Percentiles rank a stretch among this genome's conserved stretches.
These are phyloP conservation scores for Rubroboletus satanas DNA, from an alignment of 768 basidiomycete species.

Conservation along the genomic window DNA sequence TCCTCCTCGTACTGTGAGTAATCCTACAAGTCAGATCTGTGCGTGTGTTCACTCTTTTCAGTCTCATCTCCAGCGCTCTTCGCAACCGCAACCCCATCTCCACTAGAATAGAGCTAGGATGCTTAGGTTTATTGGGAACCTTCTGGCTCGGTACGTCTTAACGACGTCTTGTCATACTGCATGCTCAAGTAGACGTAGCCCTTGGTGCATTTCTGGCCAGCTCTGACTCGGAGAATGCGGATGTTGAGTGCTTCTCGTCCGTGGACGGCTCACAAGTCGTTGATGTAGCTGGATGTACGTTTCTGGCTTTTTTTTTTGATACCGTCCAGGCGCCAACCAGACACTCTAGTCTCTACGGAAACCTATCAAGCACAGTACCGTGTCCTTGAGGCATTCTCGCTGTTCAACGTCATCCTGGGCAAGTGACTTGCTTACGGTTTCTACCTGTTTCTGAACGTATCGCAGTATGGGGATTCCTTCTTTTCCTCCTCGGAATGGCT, in stretches of 20 bases:
- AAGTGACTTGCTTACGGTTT: conserved; percentile 24
- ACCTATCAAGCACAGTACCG: conserved; percentile 88
- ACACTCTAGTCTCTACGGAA: conserved; percentile 65
- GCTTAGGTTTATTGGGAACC: conserved; percentile 64
- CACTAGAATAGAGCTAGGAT: conserved; percentile 70
- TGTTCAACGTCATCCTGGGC: conserved; percentile 74
- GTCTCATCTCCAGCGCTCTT: conserved; percentile 62
- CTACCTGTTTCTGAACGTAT: conserved; percentile 7
- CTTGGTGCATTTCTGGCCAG: conserved; percentile 69
- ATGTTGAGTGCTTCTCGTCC: conserved; percentile 77
- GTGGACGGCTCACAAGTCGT: conserved; percentile 48
- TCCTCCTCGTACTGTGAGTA: conserved; percentile 64
- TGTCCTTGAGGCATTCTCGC: conserved; percentile 73
- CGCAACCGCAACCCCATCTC: conserved; percentile 72
- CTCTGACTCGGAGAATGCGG: conserved; percentile 73
- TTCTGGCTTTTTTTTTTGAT: conserved; percentile 1
- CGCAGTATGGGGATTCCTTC: conserved; percentile 47
- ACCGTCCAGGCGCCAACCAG: neutral
- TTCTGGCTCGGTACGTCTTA: conserved; percentile 70
- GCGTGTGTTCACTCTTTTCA: conserved; percentile 24
- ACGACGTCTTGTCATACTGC: neutral
- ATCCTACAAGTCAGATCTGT: neutral
- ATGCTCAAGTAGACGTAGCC: conserved; percentile 40
- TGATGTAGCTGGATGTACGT: conserved; percentile 65
- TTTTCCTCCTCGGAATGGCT: conserved; percentile 43